Percentiles rank a stretch among this genome's conserved stretches.
These are phyloP conservation scores for Paraglomus brasilianum DNA, from an alignment of 192 early-diverging fungal genomes.

Conservation along the genomic window DNA sequence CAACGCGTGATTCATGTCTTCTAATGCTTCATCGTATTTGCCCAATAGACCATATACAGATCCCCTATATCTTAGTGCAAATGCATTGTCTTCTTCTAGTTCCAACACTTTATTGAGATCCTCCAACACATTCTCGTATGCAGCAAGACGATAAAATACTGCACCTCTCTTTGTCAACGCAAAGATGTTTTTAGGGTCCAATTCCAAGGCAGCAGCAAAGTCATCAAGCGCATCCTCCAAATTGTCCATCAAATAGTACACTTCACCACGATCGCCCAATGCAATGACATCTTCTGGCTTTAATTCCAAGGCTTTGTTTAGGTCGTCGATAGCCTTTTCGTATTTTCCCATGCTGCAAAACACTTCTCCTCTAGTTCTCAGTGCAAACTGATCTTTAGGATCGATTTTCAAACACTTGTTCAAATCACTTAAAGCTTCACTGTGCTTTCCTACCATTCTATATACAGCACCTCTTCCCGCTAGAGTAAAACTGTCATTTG, in stretches of 20 bases:
- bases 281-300: not conserved
- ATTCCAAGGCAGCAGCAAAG: not conserved
- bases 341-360: not conserved
- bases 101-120: not conserved
- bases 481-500: not conserved
- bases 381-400: not conserved
- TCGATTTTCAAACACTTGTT: constrained; percentile 1
- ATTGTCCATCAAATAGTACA: not conserved
- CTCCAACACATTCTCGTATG: not conserved
- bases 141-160: not conserved
- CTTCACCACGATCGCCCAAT: constrained; percentile 6
- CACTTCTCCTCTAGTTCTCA: constrained; percentile 9
- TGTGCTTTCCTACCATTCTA: not conserved
- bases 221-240: constrained; percentile 9
- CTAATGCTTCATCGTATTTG: constrained; percentile 14
- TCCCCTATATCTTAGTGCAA: constrained; percentile 15
- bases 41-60: constrained; percentile 7
- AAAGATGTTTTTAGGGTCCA: not conserved
- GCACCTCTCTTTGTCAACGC: not conserved
- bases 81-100: not conserved
- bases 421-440: constrained; percentile 25
- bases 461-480: constrained; percentile 1
- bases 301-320: constrained; percentile 2
- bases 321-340: not conserved
- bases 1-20: not conserved